Conservation (phyloP, 345 rosid species). For the Ailanthus altissimus region DNA sequence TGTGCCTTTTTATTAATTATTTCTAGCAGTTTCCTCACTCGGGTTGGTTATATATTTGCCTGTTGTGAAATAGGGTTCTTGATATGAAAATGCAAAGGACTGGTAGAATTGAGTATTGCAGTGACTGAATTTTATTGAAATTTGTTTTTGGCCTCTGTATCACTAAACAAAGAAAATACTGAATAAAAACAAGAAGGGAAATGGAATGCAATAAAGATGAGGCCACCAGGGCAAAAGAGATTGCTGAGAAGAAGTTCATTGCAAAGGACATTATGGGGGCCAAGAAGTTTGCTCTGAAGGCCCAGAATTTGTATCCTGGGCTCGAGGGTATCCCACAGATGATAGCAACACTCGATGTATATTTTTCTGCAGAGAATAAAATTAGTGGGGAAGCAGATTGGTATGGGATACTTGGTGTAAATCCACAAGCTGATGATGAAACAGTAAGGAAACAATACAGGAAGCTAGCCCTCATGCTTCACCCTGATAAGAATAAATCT, state of each 20-base stretch:
- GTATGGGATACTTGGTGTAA: conserved; percentile 57
- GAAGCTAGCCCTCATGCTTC: conserved; percentile 65
- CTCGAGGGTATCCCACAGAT: conserved; percentile 60
- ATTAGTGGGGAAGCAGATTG: conserved; percentile 51
- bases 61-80: conserved; percentile 5
- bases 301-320: conserved; percentile 62
- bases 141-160: conserved; percentile 1
- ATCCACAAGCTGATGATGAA: conserved; percentile 54
- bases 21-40: conserved; percentile 18
- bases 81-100: neutral
- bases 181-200: neutral
- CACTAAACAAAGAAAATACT: neutral
- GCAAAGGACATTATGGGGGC: conserved; percentile 55
- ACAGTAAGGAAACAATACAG: conserved; percentile 57
- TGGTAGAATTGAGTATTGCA: conserved; percentile 11
- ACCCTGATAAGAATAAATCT: conserved; percentile 70
- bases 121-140: conserved; percentile 6
- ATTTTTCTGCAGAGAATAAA: conserved; percentile 50
- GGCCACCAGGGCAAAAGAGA: conserved; percentile 62
- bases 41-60: neutral
- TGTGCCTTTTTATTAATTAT: conserved; percentile 2
- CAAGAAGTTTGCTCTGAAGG: conserved; percentile 67
- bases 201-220: conserved; percentile 81
- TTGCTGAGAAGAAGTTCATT: conserved; percentile 62
- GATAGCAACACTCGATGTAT: conserved; percentile 54